A percentile compares a stretch with the other conserved stretches of the same genome.
Conservation (phyloP, 345 rosid genomes). For the Kandelia obovata region DNA sequence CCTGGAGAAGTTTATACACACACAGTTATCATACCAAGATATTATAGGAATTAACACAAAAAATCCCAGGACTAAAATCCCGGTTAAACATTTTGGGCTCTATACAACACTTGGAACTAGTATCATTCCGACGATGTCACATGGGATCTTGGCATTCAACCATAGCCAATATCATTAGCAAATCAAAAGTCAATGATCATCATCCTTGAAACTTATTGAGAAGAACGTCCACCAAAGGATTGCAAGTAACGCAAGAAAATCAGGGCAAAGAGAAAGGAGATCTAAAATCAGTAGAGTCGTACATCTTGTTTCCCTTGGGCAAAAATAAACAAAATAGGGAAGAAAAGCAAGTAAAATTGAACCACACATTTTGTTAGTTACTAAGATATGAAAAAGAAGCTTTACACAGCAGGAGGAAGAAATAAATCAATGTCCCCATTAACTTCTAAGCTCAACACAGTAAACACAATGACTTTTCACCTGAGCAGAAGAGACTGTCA, state of each 20-base stretch:
- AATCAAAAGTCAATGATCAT: neutral
- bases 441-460: neutral
- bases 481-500: neutral
- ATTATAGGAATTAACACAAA: neutral
- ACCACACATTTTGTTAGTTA: neutral
- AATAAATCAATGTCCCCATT: neutral
- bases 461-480: neutral
- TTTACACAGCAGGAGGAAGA: neutral
- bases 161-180: neutral
- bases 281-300: neutral
- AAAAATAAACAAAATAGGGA: neutral
- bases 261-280: neutral
- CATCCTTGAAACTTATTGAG: neutral
- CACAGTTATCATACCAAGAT: neutral
- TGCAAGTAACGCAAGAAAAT: neutral
- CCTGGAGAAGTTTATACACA: slow-evolving; percentile 39
- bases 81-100: neutral
- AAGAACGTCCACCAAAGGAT: neutral
- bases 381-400: neutral
- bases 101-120: neutral
- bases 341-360: neutral
- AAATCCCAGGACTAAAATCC: neutral
- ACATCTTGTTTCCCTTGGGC: neutral
- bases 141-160: neutral
- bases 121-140: neutral